These are phyloP conservation scores for Datisca glomerata DNA, from an alignment of 306 rosid genomes.

Conservation along the genomic window DNA sequence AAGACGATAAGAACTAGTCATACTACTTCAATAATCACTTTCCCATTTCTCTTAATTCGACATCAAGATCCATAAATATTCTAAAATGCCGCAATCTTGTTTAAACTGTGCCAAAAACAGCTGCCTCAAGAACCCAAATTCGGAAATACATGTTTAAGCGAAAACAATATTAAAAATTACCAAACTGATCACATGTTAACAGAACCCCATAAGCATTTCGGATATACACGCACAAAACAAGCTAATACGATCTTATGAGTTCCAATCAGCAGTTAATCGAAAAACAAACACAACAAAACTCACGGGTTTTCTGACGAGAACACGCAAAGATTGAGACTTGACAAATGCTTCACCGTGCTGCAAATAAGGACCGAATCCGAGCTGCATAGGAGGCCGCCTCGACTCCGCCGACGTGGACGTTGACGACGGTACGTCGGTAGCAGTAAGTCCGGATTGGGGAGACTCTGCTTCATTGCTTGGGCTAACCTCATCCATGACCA, in stretches of 20 bases:
- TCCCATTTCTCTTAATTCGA: too few relatives aligned
- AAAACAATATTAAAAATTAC: neutral
- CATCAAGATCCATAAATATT: too few relatives aligned
- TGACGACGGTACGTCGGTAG: conserved; percentile 11
- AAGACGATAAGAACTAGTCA: too few relatives aligned
- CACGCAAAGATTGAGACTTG: conserved; percentile 36
- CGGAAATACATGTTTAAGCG: too few relatives aligned
- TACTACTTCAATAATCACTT: too few relatives aligned
- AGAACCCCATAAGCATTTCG: too few relatives aligned
- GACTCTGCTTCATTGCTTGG: conserved; percentile 34
- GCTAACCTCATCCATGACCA: conserved; percentile 71
- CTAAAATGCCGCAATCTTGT: too few relatives aligned
- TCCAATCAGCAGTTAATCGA: neutral
- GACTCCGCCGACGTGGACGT: conserved; percentile 16
- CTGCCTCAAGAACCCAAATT: too few relatives aligned
- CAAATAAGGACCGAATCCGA: conserved; percentile 46
- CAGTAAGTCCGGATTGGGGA: conserved; percentile 20
- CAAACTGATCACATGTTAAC: neutral
- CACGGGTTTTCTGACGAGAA: conserved; percentile 55
- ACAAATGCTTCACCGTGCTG: conserved; percentile 20
- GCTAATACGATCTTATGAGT: too few relatives aligned
- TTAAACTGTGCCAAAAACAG: too few relatives aligned
- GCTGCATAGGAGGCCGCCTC: conserved; percentile 48
- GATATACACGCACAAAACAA: too few relatives aligned
- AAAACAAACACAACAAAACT: conserved; percentile 14